Conservation (phyloP, 345 rosid species). For the Aethionema arabicum region DNA sequence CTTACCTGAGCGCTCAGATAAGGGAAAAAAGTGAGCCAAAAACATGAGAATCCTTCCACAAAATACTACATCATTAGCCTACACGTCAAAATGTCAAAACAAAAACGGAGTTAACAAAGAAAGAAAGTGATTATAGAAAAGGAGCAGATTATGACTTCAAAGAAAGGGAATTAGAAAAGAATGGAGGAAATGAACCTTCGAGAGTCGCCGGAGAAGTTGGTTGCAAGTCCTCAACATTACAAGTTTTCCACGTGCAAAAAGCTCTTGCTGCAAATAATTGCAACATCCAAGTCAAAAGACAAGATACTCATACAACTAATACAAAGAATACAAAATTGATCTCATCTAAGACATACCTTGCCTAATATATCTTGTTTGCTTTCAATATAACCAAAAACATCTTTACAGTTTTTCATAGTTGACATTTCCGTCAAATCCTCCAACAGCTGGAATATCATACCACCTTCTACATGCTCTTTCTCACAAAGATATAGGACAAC, state of each 20-base stretch:
- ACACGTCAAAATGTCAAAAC: slow-evolving; percentile 33
- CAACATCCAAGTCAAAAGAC: slow-evolving; percentile 21
- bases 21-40: slow-evolving; percentile 90
- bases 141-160: slow-evolving; percentile 4
- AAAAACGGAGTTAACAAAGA: slow-evolving; percentile 11
- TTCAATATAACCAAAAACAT: slow-evolving; percentile 89
- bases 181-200: slow-evolving; percentile 57
- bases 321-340: background rate
- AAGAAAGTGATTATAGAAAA: slow-evolving; percentile 16
- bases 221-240: slow-evolving; percentile 99
- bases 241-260: slow-evolving; percentile 98
- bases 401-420: slow-evolving; percentile 93
- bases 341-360: slow-evolving; percentile 49
- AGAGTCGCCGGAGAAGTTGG: slow-evolving; percentile 97
- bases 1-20: slow-evolving; percentile 94
- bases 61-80: slow-evolving; percentile 97
- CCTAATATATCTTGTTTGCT: slow-evolving; percentile 92
- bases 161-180: slow-evolving; percentile 16
- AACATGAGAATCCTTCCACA: slow-evolving; percentile 98
- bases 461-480: slow-evolving; percentile 97
- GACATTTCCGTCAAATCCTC: slow-evolving; percentile 99
- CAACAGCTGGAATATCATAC: slow-evolving; percentile 94
- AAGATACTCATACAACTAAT: slow-evolving; percentile 21
- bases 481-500: slow-evolving; percentile 91
- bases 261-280: slow-evolving; percentile 71